Base-by-base conservation (phyloP, 148 eudicot genomes). In the Rhododendron williamsianum region DNA sequence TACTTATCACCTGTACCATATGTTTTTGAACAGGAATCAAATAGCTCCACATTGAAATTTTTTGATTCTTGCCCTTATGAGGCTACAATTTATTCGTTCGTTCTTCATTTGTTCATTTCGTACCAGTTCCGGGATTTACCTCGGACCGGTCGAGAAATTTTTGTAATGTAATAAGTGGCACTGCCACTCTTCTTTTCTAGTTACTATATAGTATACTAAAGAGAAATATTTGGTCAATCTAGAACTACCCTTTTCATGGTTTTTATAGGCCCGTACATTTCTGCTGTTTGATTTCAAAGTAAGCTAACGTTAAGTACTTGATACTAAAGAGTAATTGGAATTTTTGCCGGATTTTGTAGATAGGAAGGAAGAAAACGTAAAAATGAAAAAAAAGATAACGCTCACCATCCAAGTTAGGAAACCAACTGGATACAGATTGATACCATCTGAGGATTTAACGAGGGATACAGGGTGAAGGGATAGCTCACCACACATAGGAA, bases 81-180 rank as follows among this genome's bases (percentile, higher is more conserved):
- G 82, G 45, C 46, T 69, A 74, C 51, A 36, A 82, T 51, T 48
- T 49, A 69, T 83, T 87, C 63, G 52, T 83, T 87, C 18, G 33
- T 83, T 78, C 16, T n/a, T 78, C 36, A 4, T 69, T 11, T 69
- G 36, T 27, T 71, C 38, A 33, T 67, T 33, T 78, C 38, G 65
- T 83, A 36, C 71, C 38, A 54, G 25, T 76, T 4, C 77, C 36
- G 41, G 67, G 16, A 46, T 63, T 76, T 86, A 41, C 23, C 30
- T 58, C 13, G 27, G 5, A 46, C 11, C 8, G 51, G n/a, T 36
- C 65, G 76, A 60, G 74, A 76, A 18, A 56, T 16, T 49, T 0
- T 74, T 60, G 76, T 82, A 41, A n/a, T 60, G 76, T 82, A 41
- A n/a, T 12, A 38, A 38, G 15, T 18, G 63, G 33, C 63, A 73